These are phyloP conservation scores for Phytophthora pini DNA, from an alignment of 352 stramenopile genomes.

Conservation along the genomic window DNA sequence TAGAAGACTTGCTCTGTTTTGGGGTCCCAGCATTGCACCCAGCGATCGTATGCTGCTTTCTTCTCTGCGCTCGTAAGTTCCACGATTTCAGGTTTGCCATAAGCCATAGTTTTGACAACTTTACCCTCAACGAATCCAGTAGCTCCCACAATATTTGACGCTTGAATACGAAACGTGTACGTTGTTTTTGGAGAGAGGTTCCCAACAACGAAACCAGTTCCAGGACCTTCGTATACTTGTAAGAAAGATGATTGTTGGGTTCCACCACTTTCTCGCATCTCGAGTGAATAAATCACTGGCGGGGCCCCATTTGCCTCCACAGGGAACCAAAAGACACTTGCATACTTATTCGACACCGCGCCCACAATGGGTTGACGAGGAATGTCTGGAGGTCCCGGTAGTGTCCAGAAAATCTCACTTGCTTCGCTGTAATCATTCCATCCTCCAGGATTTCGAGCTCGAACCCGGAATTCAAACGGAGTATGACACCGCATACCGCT, in stretches of 20 bases:
- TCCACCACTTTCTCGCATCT: slow-evolving; percentile 50
- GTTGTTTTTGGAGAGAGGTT: slow-evolving; percentile 50
- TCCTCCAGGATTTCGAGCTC: slow-evolving; percentile 65
- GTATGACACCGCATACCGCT: slow-evolving; percentile 58
- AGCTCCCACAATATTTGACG: slow-evolving; percentile 69
- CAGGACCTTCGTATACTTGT: slow-evolving; percentile 69
- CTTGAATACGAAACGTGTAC: slow-evolving; percentile 76
- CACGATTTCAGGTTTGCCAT: slow-evolving; percentile 71
- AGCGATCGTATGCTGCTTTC: slow-evolving; percentile 54
- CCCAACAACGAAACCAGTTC: slow-evolving; percentile 67
- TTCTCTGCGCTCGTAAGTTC: slow-evolving; percentile 58
- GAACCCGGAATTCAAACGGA: slow-evolving; percentile 63
- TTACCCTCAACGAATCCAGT: slow-evolving; percentile 71
- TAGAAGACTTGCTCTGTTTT: slow-evolving; percentile 89
- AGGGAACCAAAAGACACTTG: slow-evolving; percentile 75
- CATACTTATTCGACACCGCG: slow-evolving; percentile 69
- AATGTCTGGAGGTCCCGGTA: slow-evolving; percentile 53
- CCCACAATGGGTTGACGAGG: slow-evolving; percentile 60
- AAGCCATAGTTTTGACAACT: slow-evolving; percentile 60
- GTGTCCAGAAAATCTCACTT: slow-evolving; percentile 64
- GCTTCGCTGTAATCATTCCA: slow-evolving; percentile 72
- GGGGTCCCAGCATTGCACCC: slow-evolving; percentile 90
- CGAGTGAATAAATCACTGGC: slow-evolving; percentile 67
- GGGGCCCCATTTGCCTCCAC: slow-evolving; percentile 63
- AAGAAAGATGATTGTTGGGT: slow-evolving; percentile 38